Evolutionary conservation across 495 filamentous ascomycete genomes (phyloP), one percentile per base, ranked within the genome.

Genomic region (Neurospora cerealis): DNA sequence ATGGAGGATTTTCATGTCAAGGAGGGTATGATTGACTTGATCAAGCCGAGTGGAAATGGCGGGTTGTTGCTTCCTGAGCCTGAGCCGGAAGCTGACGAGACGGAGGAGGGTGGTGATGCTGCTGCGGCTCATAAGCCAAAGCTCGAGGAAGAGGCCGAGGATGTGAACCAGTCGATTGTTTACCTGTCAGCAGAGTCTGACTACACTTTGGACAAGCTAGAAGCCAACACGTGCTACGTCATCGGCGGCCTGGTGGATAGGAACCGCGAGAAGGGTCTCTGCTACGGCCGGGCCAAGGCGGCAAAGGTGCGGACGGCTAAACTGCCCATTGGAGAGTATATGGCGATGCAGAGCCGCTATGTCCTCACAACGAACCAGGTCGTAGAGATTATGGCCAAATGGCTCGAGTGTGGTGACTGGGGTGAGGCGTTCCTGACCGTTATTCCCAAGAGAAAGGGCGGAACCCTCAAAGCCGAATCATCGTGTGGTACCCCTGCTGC

Each of bases 331-430:
- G 92, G 93, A 3, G 89, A 98, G 21, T 98, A 92, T 76, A 91
- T 99, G 85, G 85, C 92, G 71, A 96, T 99, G 93, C 83, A 89
- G 37, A 93, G 90, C 73, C 89, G 96, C 17, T 88, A 89, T 73
- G 91, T 99, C 3, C 82, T 99, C 60, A 89, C 94, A 7, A 97
- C 94, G 15, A 98, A 98, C 78, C 96, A 99, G 78, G 96, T 99
- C 1, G 86, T 92, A 54, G 96, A 98, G 81, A 98, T 99, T 74
- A 97, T 99, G 93, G 79, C 96, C 38, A 89, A 90, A 73, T 99
- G 96, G 93, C 77, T 99, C 71, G 93, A 97, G 75, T 85, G 87
- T 37, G 91, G 92, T 0, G 91, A 98, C 80, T 99, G 96, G 96
- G 93, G 91, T 1, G 83, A 91, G 76, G 94, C 96, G 0, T 98